Base-by-base conservation (phyloP, 176 grass and related monocot genomes). In the Poa pratensis region DNA sequence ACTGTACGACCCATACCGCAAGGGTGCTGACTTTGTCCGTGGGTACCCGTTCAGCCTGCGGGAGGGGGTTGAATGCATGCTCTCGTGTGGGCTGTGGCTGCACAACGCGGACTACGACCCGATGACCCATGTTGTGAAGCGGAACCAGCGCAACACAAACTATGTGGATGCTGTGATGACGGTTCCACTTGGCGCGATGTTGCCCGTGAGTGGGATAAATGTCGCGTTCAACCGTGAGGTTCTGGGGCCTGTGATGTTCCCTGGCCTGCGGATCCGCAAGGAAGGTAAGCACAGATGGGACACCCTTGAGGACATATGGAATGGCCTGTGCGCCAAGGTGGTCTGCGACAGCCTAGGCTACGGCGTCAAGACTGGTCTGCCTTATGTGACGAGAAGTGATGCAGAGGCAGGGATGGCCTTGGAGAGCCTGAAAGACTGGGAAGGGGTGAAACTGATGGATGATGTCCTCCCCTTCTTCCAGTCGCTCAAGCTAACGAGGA, bases 91-190 rank as follows among this genome's bases (percentile, higher is more conserved):
- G 13, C 79, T 99, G 22, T 99, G 93, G 96, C 82, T 99, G 71
- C 92, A 99, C 72, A 82, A 94, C 9, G 93, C 90, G 0, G 96
- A 99, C 74, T 99, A 96, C 0, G 96, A 99, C 82, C 91, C 93
- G 60, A 89, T 92, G 75, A 99, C 96, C 46, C 96, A 99, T 94
- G 87, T 93, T 23, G 96, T 94, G 57, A 99, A 97, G 83, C 86
- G 85, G 20, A 94, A 88, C 50, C 89, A 94, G 12, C 79, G 90
- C 4, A 99, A 94, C 84, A 53, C 81, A 9, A 76, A 86, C 5
- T 99, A 99, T 42, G 96, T 99, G 28, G 96, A 99, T 89, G 93
- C 93, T 22, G 96, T 96, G 32, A 92, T 99, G 93, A 99, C 96
- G 16, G 93, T 96, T 76, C 96, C 96, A 0, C 27, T 94, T 2